Conservation (phyloP, 2,329 filamentous ascomycete genomes). For the Pestalotiopsis sp. region DNA sequence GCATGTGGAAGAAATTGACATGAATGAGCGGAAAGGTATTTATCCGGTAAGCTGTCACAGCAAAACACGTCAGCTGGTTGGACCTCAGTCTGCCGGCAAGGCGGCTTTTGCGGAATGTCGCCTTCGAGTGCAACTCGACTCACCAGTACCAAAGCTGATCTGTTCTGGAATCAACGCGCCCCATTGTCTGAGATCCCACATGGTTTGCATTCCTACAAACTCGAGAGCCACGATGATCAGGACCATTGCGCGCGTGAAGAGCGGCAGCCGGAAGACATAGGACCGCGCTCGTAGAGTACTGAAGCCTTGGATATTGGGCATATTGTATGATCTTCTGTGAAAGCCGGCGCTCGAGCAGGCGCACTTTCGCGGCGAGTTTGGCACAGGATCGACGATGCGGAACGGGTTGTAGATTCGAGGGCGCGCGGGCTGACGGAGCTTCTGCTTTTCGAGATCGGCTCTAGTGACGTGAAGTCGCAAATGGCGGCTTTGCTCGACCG, state of each 20-base stretch:
- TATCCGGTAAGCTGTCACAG: slow-evolving; percentile 75
- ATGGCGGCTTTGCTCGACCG: background rate
- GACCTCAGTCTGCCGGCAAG: background rate
- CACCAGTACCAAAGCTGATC: slow-evolving; percentile 72
- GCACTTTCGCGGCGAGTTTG: background rate
- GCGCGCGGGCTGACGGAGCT: background rate
- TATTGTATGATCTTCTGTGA: slow-evolving; percentile 19
- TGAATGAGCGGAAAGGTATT: slow-evolving; percentile 94
- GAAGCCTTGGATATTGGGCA: slow-evolving; percentile 51
- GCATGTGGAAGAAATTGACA: slow-evolving; percentile 74
- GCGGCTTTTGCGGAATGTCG: background rate
- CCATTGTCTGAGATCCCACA: slow-evolving; percentile 76
- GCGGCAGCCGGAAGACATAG: slow-evolving; percentile 81
- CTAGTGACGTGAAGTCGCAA: background rate
- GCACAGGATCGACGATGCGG: background rate
- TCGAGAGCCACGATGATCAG: slow-evolving; percentile 69
- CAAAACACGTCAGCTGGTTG: background rate
- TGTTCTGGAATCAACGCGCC: slow-evolving; percentile 77
- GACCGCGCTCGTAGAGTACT: slow-evolving; percentile 75
- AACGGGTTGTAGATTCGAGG: background rate
- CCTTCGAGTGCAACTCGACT: slow-evolving; percentile 31
- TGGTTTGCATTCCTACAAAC: slow-evolving; percentile 66
- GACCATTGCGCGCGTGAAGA: slow-evolving; percentile 77
- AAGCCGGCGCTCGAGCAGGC: background rate
- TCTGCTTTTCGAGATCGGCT: background rate